Conservation (phyloP, 768 basidiomycete genomes). For the Pleurotus platypus region DNA sequence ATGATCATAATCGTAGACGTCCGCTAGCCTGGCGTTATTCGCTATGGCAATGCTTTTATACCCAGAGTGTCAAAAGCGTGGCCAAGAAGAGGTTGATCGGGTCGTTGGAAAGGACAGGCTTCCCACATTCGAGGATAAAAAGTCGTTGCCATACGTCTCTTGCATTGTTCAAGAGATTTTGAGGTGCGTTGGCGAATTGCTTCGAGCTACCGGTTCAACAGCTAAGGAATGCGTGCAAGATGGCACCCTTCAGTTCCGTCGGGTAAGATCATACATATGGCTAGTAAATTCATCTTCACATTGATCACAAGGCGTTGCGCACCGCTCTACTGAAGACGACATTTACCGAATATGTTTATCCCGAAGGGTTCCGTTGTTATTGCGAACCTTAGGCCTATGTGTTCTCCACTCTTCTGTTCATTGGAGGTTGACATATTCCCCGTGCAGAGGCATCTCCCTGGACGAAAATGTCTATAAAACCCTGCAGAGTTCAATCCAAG, state of each 20-base stretch:
- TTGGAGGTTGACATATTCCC: too few relatives aligned
- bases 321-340: slow-evolving; percentile 24
- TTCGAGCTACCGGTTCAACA: neutral
- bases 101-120: slow-evolving; percentile 20
- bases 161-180: slow-evolving; percentile 20
- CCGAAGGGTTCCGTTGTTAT: slow-evolving; percentile 27
- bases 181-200: neutral
- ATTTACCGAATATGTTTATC: slow-evolving; percentile 33
- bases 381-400: slow-evolving; percentile 19
- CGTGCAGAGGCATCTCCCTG: slow-evolving; percentile 19
- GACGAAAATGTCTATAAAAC: too few relatives aligned
- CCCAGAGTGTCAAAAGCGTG: slow-evolving; percentile 16
- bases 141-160: slow-evolving; percentile 21
- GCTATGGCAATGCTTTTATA: slow-evolving; percentile 17
- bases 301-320: slow-evolving; percentile 17
- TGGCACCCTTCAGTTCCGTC: slow-evolving; percentile 17
- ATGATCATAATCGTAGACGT: slow-evolving; percentile 22
- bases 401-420: neutral
- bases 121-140: slow-evolving; percentile 21
- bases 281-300: slow-evolving; percentile 9
- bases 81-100: slow-evolving; percentile 26
- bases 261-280: slow-evolving; percentile 14
- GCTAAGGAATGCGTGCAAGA: neutral
- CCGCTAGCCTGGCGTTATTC: slow-evolving; percentile 20
- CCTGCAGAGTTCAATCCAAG: too few relatives aligned